Percentiles rank a stretch among this genome's conserved stretches.
These are phyloP conservation scores for Komagataella ulmi DNA, from an alignment of 805 yeast species.

Conservation along the genomic window DNA sequence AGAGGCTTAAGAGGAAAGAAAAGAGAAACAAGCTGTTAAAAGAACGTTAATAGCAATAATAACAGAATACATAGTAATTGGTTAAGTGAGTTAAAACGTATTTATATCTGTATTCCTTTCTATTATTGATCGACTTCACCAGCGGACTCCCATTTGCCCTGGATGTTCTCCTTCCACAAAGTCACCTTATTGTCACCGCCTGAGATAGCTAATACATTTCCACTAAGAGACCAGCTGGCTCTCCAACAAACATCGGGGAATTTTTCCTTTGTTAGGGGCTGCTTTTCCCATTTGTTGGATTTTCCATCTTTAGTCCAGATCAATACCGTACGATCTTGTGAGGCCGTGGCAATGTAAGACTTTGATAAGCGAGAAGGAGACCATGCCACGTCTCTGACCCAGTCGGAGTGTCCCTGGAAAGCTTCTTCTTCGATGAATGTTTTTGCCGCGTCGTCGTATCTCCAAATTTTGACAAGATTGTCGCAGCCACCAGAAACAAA, in stretches of 20 bases:
- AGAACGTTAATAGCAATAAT: background rate
- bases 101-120: constrained; percentile 2
- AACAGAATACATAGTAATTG: background rate
- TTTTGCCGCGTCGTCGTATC: constrained; percentile 37
- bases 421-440: constrained; percentile 62
- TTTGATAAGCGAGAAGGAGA: constrained; percentile 81
- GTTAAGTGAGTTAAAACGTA: background rate
- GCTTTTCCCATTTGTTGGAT: constrained; percentile 61
- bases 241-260: constrained; percentile 98
- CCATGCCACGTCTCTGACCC: constrained; percentile 99
- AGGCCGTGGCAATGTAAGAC: constrained; percentile 89
- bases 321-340: constrained; percentile 89
- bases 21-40: constrained; percentile 73
- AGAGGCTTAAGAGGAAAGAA: constrained; percentile 78
- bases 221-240: constrained; percentile 94
- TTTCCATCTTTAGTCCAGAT: constrained; percentile 81
- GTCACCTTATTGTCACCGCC: constrained; percentile 96
- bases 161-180: constrained; percentile 88
- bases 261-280: constrained; percentile 57
- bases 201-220: constrained; percentile 87
- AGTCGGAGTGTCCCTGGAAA: constrained; percentile 85
- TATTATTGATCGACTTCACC: constrained; percentile 80
- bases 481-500: constrained; percentile 95
- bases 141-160: constrained; percentile 95
- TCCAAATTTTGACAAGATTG: constrained; percentile 88